Conservation (phyloP, 2,329 filamentous ascomycete genomes). For the Sporothrix protearum region DNA sequence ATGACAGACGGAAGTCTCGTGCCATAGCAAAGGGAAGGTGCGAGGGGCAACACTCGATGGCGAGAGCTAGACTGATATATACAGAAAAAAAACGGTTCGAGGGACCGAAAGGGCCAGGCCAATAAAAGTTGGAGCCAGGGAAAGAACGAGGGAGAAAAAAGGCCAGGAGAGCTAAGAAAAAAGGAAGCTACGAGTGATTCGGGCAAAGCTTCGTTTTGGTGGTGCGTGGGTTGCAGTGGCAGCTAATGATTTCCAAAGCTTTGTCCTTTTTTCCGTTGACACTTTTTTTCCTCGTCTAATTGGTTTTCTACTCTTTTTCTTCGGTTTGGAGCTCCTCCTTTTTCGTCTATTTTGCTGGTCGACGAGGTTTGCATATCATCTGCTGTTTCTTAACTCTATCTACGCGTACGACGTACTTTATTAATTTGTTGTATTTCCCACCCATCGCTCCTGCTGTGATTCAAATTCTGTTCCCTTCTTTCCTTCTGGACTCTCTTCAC, state of each 20-base stretch:
- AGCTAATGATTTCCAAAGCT: constrained; percentile 12
- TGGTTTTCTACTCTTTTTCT: background rate
- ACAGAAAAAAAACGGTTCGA: constrained; percentile 16
- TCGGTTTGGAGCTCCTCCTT: background rate
- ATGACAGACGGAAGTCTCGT: constrained; percentile 38
- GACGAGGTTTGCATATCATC: background rate
- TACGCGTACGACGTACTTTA: background rate
- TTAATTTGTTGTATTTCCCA: background rate
- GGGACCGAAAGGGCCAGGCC: constrained; percentile 17
- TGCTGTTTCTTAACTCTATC: background rate
- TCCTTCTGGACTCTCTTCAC: constrained; percentile 12
- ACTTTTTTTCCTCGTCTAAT: constrained; percentile 2
- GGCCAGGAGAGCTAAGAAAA: constrained; percentile 12
- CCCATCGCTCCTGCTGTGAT: background rate
- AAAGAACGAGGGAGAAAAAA: constrained; percentile 16
- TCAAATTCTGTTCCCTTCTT: background rate
- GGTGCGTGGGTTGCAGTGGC: constrained; percentile 18
- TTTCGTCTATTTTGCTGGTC: background rate
- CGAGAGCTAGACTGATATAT: constrained; percentile 29
- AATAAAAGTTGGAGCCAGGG: constrained; percentile 16
- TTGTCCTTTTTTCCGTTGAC: constrained; percentile 7
- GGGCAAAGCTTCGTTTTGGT: constrained; percentile 25
- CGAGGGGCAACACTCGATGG: constrained; percentile 35
- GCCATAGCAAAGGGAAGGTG: constrained; percentile 39
- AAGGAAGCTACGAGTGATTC: constrained; percentile 27